A percentile compares a stretch with the other conserved stretches of the same genome.
These are phyloP conservation scores for Colletotrichum spinosum DNA, from an alignment of 2,329 filamentous ascomycete species.

Conservation along the genomic window DNA sequence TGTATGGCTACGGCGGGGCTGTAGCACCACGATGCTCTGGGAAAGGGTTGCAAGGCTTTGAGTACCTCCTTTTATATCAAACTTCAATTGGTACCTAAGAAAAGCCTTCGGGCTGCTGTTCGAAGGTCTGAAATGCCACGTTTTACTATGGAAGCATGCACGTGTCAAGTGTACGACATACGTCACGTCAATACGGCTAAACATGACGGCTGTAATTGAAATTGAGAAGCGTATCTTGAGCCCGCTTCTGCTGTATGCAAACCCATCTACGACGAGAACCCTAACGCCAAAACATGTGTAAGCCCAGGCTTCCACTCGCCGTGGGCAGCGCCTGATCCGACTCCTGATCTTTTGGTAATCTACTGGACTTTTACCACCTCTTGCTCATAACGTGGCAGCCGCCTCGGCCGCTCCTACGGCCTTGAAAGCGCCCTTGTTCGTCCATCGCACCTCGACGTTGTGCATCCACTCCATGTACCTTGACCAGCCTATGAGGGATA, in stretches of 20 bases:
- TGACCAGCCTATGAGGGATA: constrained; percentile 77
- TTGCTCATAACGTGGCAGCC: constrained; percentile 62
- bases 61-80: constrained; percentile 9
- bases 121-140: too few relatives aligned
- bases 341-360: too few relatives aligned
- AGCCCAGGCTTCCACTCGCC: neutral
- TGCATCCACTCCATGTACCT: constrained; percentile 97
- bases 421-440: constrained; percentile 72
- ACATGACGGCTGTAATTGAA: too few relatives aligned
- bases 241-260: too few relatives aligned
- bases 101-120: neutral
- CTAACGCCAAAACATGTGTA: constrained; percentile 32
- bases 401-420: constrained; percentile 73
- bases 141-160: too few relatives aligned
- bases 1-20: constrained; percentile 24
- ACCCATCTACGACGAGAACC: neutral
- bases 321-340: too few relatives aligned
- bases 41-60: neutral
- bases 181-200: too few relatives aligned
- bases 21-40: constrained; percentile 2
- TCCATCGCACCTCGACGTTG: constrained; percentile 76
- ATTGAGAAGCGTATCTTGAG: too few relatives aligned
- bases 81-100: constrained; percentile 16
- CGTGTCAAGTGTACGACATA: too few relatives aligned
- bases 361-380: too few relatives aligned